Base-by-base conservation (phyloP, 176 grass and related monocot species). In the Avena eriantha region DNA sequence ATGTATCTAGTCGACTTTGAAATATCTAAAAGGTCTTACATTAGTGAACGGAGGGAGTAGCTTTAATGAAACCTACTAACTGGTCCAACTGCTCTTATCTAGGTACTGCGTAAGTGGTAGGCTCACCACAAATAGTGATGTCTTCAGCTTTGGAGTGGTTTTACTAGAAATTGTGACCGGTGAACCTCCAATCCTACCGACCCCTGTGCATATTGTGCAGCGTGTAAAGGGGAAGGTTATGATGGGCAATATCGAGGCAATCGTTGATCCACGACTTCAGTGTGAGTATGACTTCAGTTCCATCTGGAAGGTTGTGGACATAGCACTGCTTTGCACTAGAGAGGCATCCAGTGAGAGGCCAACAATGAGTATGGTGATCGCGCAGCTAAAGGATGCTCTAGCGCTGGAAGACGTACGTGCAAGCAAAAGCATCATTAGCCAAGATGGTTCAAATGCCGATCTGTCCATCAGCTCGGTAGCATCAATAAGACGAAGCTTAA, bases 61-160 rank as follows among this genome's bases (percentile, higher is more conserved):
- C 29, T 29, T 29, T 29, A 29, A 60, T 9, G 2, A 4, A 60
- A 60, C 57, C 0, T 10, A 74, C 36, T 84, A 76, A 54, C 51
- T 51, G 5, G 57, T 4, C 0, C 11, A 35, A 61, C 33, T 49
- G 31, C 67, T n/a, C 49, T 48, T 49, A 4, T 47, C 0, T 31
- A 87, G 85, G 35, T 80, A 73, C 33, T 84, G n/a, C 12, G 4
- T n/a, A 24, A 84, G 64, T 0, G 76, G 74, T n/a, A 74, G 26
- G 10, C 85, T 88, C 10, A 76, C 61, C 5, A 76, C 60, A 53
- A 85, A 61, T 5, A 88, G 89, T 16, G 89, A 88, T 33, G 80
- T 88, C 57, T 91, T 50, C 85, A 85, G 86, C 81, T 91, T 91
- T 21, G 85, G 85, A 10, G 81, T 79, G 7, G 77, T 79, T 79